A percentile compares a stretch with the other conserved stretches of the same genome.
phyloP scores from a whole-genome alignment of 257 asterid genomes.

The Cordia subcordata region DNA sequence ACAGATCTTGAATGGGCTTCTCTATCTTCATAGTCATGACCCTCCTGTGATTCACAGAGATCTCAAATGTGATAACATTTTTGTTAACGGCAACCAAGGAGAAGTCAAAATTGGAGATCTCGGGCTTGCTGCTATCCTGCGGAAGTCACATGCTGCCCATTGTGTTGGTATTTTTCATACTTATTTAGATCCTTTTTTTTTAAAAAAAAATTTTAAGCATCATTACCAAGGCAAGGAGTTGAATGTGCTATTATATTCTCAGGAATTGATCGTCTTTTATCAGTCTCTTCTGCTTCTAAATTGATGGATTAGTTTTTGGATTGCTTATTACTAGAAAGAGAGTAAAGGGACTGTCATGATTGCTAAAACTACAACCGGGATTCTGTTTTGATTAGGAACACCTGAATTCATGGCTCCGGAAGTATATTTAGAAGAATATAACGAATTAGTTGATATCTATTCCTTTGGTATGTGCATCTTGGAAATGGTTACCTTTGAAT shows the following conservation, averaged over 20 bases:
- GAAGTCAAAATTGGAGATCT: constrained; percentile 57
- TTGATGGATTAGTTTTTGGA: not conserved
- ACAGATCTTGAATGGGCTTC: constrained; percentile 49
- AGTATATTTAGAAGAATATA: constrained; percentile 53
- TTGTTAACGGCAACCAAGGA: constrained; percentile 53
- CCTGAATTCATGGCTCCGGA: constrained; percentile 62
- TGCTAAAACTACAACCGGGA: not conserved
- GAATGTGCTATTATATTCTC: not conserved
- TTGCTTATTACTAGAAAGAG: not conserved
- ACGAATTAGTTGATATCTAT: constrained; percentile 49
- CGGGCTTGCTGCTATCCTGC: constrained; percentile 48
- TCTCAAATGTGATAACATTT: constrained; percentile 53
- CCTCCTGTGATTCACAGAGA: constrained; percentile 60
- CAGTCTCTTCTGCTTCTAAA: too few relatives aligned
- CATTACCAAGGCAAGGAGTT: not conserved
- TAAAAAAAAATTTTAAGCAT: not conserved
- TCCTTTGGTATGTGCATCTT: constrained; percentile 53
- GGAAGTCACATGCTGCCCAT: constrained; percentile 47
- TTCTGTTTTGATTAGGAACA: constrained; percentile 29
- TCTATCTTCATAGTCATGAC: constrained; percentile 50
- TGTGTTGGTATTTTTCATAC: constrained; percentile 38
- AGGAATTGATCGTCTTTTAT: not conserved
- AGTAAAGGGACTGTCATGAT: not conserved
- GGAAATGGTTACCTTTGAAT: constrained; percentile 52
- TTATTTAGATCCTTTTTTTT: not conserved